phyloP scores from a whole-genome alignment of 169 alveolate species.

The Perkinsus olseni region DNA sequence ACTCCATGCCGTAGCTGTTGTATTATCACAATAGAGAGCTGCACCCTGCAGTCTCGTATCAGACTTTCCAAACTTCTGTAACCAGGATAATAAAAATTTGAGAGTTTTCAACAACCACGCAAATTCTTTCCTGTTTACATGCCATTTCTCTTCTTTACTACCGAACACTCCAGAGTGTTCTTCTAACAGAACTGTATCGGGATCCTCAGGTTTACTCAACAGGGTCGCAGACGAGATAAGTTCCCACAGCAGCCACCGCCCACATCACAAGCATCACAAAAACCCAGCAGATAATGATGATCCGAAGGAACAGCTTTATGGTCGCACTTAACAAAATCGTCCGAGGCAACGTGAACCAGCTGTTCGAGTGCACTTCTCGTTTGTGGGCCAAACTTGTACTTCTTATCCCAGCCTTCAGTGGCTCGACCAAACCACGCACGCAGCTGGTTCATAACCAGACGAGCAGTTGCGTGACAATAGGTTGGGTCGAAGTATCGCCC shows the following conservation, averaged over 20 bases:
- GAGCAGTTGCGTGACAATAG: not conserved
- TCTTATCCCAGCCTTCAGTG: not conserved
- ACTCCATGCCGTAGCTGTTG: not conserved
- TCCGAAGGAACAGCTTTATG: not conserved
- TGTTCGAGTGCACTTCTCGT: not conserved
- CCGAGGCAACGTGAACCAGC: not conserved
- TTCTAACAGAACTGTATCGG: not conserved
- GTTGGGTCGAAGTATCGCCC: not conserved
- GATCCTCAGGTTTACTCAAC: not conserved
- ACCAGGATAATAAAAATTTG: not conserved
- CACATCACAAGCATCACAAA: not conserved
- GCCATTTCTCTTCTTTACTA: not conserved
- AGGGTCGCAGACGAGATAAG: not conserved
- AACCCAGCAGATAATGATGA: not conserved
- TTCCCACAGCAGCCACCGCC: not conserved
- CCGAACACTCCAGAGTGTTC: not conserved
- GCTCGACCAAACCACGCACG: not conserved
- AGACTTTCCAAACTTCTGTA: not conserved
- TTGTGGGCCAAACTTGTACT: not conserved
- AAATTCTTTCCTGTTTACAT: not conserved
- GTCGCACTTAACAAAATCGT: not conserved
- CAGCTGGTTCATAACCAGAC: not conserved
- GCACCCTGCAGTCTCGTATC: not conserved
- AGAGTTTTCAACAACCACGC: not conserved
- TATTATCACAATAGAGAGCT: not conserved